Evolutionary conservation across 1,284 basidiomycete genomes (phyloP).

Genomic region (Rhodotorula sp.): DNA sequence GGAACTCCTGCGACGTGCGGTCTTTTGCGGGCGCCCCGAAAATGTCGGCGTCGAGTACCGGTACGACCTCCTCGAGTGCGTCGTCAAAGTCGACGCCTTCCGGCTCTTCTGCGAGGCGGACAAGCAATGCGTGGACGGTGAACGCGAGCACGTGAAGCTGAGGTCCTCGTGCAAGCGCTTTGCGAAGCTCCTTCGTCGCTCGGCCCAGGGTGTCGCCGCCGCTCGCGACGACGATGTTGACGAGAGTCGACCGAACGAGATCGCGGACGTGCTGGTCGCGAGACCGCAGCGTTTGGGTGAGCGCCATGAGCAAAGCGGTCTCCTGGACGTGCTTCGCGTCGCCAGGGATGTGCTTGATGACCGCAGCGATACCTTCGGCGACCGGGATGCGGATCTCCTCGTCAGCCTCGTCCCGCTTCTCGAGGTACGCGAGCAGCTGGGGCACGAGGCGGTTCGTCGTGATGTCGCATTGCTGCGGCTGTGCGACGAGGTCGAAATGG

Average conservation of each 20-base stretch:
- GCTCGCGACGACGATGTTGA: constrained; percentile 72
- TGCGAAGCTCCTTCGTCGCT: constrained; percentile 75
- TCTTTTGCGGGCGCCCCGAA: constrained; percentile 94
- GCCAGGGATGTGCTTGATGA: constrained; percentile 78
- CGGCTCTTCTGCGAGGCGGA: constrained; percentile 64
- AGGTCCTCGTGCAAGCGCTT: constrained; percentile 81
- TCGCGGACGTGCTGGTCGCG: constrained; percentile 93
- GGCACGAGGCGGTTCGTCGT: constrained; percentile 60
- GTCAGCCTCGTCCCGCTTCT: constrained; percentile 72
- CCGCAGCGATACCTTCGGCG: constrained; percentile 79
- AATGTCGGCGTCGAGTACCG: constrained; percentile 85
- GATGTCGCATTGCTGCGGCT: constrained; percentile 29
- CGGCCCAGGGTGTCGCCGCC: constrained; percentile 72
- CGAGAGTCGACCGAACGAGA: constrained; percentile 76
- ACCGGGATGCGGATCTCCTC: constrained; percentile 79
- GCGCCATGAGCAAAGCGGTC: constrained; percentile 72
- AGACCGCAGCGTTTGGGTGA: constrained; percentile 84
- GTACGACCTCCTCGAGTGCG: constrained; percentile 72
- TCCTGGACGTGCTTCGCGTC: constrained; percentile 69
- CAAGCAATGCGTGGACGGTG: constrained; percentile 76
- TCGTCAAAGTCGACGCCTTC: constrained; percentile 66
- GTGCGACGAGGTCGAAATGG: constrained; percentile 63
- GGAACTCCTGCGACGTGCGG: constrained; percentile 80
- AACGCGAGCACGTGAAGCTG: constrained; percentile 91
- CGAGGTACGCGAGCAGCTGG: constrained; percentile 69